Evolutionary conservation across 2,329 filamentous ascomycete genomes (phyloP), one percentile per base, ranked within the genome.

Genomic region (Phaeosphaeriaceae sp.): DNA sequence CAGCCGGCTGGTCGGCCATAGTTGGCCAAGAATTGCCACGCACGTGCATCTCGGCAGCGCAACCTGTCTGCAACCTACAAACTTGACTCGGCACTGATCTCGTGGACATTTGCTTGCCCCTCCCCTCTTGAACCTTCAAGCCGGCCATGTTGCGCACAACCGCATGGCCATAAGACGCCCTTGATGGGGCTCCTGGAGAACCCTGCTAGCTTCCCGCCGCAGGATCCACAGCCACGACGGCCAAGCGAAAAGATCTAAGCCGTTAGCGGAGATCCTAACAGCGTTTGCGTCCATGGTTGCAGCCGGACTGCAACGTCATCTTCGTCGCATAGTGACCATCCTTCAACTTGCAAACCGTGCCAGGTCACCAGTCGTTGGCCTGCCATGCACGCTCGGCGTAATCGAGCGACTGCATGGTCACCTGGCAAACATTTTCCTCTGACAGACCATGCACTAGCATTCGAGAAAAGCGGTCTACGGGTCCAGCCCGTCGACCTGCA

Each of bases 1-100:
- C 19, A 51, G 50, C 54, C 60, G 45, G 21, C 48, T 24, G 61
- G 60, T 66, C 63, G 58, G 61, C 56, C 57, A 54, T 36, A 48
- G n/a, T 53, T 54, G 52, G 33, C 36, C 27, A 48, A 41, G 42
- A 19, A 44, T 42, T 49, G 53, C 46, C 53, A 48, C 53, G 20
- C 41, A n/a, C 48, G 27, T 42, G 51, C 48, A 49, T 48, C 60
- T 61, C 57, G 57, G 59, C 56, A 41, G 31, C n/a, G 33, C n/a
- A 20, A 22, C 27, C 56, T 56, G 44, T 24, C 45, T 51, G 46
- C 31, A 22, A 31, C 25, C 44, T 49, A 47, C 53, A 42, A 49
- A 25, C 49, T 53, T 48, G 17, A 42, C 50, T 50, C 51, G 33
- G 50, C 11, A 13, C 27, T 19, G 36, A 15, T 22, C 49, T 19